Evolutionary conservation across 306 rosid species (phyloP).

Genomic region (Oxytropis ochrocephala): DNA sequence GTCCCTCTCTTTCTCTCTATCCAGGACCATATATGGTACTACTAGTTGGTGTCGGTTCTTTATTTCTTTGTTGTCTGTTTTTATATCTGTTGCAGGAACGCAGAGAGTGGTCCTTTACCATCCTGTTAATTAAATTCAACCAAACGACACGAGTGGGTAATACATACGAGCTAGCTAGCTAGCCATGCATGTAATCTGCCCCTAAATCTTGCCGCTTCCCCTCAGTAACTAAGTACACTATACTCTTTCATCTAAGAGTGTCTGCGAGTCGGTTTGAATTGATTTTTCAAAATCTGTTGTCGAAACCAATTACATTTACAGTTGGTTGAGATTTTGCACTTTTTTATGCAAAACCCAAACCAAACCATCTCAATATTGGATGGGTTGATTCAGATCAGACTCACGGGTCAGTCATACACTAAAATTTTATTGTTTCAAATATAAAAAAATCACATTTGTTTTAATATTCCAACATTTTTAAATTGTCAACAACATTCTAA

Average conservation of each 20-base stretch:
- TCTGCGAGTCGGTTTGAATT: too few relatives aligned
- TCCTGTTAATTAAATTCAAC: slow-evolving; percentile 1
- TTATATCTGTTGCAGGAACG: slow-evolving; percentile 19
- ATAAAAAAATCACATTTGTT: too few relatives aligned
- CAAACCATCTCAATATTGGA: too few relatives aligned
- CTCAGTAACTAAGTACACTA: not conserved
- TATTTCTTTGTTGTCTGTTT: slow-evolving; percentile 16
- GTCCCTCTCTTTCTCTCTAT: not conserved
- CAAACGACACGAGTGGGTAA: slow-evolving; percentile 14
- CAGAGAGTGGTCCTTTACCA: slow-evolving; percentile 25
- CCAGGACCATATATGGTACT: slow-evolving; percentile 22
- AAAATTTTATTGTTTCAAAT: too few relatives aligned
- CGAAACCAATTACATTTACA: too few relatives aligned
- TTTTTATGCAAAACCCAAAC: too few relatives aligned
- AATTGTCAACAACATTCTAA: too few relatives aligned
- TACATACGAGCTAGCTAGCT: not conserved
- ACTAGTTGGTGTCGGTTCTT: slow-evolving; percentile 24
- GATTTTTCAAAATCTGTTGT: too few relatives aligned
- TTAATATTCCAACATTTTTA: too few relatives aligned
- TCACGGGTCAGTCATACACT: too few relatives aligned
- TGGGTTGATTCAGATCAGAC: too few relatives aligned
- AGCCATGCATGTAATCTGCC: not conserved
- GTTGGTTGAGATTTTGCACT: too few relatives aligned
- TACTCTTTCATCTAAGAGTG: not conserved
- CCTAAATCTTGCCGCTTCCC: not conserved